Evolutionary conservation across 2,329 filamentous ascomycete species (phyloP), one percentile per base, ranked within the genome.

Genomic region (Paecilomyces sp.): DNA sequence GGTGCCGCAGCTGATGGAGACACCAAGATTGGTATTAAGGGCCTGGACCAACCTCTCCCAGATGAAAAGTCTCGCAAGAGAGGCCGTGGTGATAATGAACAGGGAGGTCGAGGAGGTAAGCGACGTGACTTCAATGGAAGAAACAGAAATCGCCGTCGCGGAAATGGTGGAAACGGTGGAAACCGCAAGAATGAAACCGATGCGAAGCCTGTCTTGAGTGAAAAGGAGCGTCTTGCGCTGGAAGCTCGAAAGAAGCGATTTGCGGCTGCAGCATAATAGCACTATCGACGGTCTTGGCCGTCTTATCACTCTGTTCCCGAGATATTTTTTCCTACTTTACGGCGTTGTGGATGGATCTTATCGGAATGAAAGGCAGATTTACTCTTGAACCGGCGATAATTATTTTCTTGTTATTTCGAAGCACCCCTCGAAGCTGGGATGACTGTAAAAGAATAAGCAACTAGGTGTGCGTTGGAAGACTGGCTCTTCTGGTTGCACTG

Each of bases 211-310:
- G 66, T 62, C 30, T 70, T 66, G 62, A 77, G 70, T 59, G 77
- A 80, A 41, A 74, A 77, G 63, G 79, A 81, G 65, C 63, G 63
- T 56, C 58, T 66, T 57, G 78, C 77, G 4, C 68, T 79, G 64
- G 79, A 81, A 61, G 77, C 76, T 58, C 74, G 79, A 65, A 80
- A 78, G 71, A 77, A 78, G 70, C 74, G 77, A 57, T 81, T 81
- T 64, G 72, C 70, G 52, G 63, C 72, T 41, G 68, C 70, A 25
- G 68, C 68, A 30, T 74, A 62, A 65, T 58, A 30, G 56, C 18
- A 34, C 59, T 47, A 47, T 47, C 41, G 18, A 22, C 47, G 34
- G 12, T 15, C 18, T 13, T 56, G 8, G 4, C 15, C 30, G n/a
- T 55, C 55, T 57, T 11, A 30, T 36, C 18, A 33, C 51, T 60